phyloP scores from a whole-genome alignment of 176 grass and related monocot species.

The Ampelocalamus luodianensis region DNA sequence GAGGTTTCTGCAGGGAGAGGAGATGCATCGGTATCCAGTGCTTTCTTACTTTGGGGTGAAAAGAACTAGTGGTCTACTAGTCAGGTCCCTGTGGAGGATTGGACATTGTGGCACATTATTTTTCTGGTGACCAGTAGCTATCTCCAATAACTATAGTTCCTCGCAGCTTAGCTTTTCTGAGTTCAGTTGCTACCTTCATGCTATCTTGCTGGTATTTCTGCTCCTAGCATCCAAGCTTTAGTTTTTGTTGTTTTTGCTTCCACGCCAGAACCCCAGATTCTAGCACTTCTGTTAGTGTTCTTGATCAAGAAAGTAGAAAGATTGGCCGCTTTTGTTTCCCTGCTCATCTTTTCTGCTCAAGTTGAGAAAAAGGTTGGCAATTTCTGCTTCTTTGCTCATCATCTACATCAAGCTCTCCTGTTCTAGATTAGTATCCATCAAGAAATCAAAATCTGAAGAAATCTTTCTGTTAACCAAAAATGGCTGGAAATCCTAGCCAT shows the following conservation, averaged over 20 bases:
- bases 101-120: slow-evolving; percentile 29
- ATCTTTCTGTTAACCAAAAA: not conserved
- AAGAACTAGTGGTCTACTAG: slow-evolving; percentile 33
- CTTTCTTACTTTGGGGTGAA: slow-evolving; percentile 55
- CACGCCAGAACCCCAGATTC: not conserved
- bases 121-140: slow-evolving; percentile 55
- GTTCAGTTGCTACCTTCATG: slow-evolving; percentile 41
- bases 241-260: not conserved
- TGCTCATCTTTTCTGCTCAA: not conserved
- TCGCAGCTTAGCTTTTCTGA: slow-evolving; percentile 30
- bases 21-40: slow-evolving; percentile 50
- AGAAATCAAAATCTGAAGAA: not conserved
- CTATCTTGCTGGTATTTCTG: slow-evolving; percentile 31
- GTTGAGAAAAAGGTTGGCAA: not conserved
- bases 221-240: slow-evolving; percentile 21
- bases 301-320: slow-evolving; percentile 16
- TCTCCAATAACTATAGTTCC: slow-evolving; percentile 46
- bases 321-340: not conserved
- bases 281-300: slow-evolving; percentile 3
- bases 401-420: not conserved
- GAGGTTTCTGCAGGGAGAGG: slow-evolving; percentile 43
- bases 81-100: slow-evolving; percentile 42
- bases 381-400: slow-evolving; percentile 30
- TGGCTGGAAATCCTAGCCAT: slow-evolving; percentile 25
- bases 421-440: not conserved